Evolutionary conservation across 306 rosid genomes (phyloP), one percentile per base, ranked within the genome.

Genomic region (Elaeagnus macrophylla): DNA sequence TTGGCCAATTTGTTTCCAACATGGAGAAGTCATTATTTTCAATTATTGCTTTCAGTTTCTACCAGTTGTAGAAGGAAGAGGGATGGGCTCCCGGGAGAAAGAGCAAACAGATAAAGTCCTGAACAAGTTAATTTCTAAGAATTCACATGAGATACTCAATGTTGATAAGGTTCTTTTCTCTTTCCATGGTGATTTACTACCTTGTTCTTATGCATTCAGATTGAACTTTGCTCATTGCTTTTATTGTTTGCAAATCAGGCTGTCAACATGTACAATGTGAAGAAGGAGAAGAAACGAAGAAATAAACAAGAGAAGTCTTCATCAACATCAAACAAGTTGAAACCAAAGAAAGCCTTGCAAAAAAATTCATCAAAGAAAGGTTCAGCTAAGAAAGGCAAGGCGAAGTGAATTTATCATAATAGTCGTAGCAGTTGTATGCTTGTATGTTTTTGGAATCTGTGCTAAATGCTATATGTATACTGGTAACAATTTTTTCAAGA

Each of bases 101-200:
- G 82, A 79, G 74, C 99, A 87, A 75, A 87, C 89, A 6, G 85
- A 87, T 42, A 91, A 80, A 75, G 77, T 91, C 67, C 74, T 87
- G 73, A 91, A 79, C 85, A 82, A 81, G 81, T 76, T 87, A 40
- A 67, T 91, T 35, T 82, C 99, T 39, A 84, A 80, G 83, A 77
- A 84, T 75, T 76, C 86, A 57, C 96, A 91, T 38, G 82, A 80
- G 60, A 87, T 87, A 54, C 85, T 87, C 69, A 79, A 91, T 41
- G 75, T 91, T 25, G 69, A 72, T 49, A 91, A 91, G 99, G 95
- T 87, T 40, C 15, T 58, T 43, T 36, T 58, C 9, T 35, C 42
- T 46, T 50, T 45, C 36, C 0, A 19, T 54, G 7, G 8, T 39
- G 56, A 52, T 70, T 68, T 10, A 39, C 36, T 20, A 35, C 18